phyloP scores from a whole-genome alignment of 306 rosid species.

The Cicer yamashitae region DNA sequence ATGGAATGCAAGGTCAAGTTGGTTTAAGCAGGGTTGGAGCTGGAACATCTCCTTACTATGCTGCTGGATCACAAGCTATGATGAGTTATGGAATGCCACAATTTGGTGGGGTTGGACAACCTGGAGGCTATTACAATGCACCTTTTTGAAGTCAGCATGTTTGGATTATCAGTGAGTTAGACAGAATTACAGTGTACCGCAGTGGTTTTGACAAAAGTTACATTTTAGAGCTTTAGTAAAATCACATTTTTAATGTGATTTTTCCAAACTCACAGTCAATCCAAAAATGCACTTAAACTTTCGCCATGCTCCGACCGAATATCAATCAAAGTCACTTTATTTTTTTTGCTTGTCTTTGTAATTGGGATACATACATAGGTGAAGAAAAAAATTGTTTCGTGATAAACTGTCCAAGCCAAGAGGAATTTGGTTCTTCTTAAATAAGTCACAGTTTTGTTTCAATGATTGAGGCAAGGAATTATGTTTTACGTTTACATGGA shows the following conservation, averaged over 20 bases:
- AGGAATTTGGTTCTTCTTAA: not conserved
- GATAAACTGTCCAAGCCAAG: not conserved
- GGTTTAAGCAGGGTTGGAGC: constrained; percentile 60
- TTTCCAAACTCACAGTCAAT: too few relatives aligned
- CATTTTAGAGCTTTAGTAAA: too few relatives aligned
- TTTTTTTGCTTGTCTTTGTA: not conserved
- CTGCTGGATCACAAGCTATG: constrained; percentile 57
- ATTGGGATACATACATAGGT: constrained; percentile 4
- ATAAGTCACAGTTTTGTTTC: not conserved
- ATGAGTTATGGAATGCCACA: constrained; percentile 79
- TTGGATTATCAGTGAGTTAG: not conserved
- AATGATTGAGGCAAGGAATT: not conserved
- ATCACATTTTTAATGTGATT: too few relatives aligned
- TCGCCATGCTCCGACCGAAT: too few relatives aligned
- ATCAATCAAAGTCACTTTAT: not conserved
- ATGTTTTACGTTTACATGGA: too few relatives aligned
- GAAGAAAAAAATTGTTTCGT: constrained; percentile 10
- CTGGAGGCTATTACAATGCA: constrained; percentile 68
- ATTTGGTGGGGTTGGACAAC: constrained; percentile 54
- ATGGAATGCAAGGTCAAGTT: constrained; percentile 86
- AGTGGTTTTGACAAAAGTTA: too few relatives aligned
- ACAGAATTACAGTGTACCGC: too few relatives aligned
- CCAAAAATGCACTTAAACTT: too few relatives aligned
- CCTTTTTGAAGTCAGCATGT: constrained; percentile 44
- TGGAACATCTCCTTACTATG: too few relatives aligned